These are phyloP conservation scores for Fusarium tuaranense DNA, from an alignment of 2,329 filamentous ascomycete genomes.

Conservation along the genomic window DNA sequence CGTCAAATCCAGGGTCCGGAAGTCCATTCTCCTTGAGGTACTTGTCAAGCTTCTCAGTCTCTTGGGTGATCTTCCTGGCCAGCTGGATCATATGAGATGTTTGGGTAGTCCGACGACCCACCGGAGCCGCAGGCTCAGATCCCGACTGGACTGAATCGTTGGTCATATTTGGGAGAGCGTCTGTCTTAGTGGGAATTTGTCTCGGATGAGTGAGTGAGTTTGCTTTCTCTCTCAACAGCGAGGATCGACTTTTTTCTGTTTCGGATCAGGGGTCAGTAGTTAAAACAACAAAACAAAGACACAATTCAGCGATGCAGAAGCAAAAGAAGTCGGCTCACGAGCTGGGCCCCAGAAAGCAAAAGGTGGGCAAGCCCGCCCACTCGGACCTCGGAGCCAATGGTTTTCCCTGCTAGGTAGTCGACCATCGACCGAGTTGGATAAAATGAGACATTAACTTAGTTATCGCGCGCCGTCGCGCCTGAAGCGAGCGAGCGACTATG, in stretches of 20 bases:
- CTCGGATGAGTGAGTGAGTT: not conserved
- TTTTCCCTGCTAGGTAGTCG: not conserved
- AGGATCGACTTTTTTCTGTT: not conserved
- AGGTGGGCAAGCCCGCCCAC: not conserved
- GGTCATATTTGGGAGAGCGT: not conserved
- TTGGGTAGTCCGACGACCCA: constrained; percentile 15
- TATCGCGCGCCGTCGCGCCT: not conserved
- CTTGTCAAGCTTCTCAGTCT: constrained; percentile 62
- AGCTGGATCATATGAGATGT: constrained; percentile 57
- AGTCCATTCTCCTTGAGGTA: constrained; percentile 59
- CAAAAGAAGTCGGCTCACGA: not conserved
- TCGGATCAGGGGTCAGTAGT: not conserved
- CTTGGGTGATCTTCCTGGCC: constrained; percentile 60
- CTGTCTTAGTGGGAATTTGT: not conserved
- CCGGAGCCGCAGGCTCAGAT: constrained; percentile 8
- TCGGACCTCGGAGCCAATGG: not conserved
- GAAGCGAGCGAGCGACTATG: not conserved
- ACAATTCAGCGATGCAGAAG: not conserved
- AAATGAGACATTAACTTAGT: not conserved
- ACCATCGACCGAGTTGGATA: not conserved
- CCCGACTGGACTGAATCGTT: not conserved
- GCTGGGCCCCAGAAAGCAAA: not conserved
- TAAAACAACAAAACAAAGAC: not conserved
- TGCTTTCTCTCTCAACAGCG: not conserved
- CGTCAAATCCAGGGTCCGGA: constrained; percentile 58